A percentile compares a stretch with the other conserved stretches of the same genome.
phyloP scores from a whole-genome alignment of 306 rosid species.

The Sophora flavescens region DNA sequence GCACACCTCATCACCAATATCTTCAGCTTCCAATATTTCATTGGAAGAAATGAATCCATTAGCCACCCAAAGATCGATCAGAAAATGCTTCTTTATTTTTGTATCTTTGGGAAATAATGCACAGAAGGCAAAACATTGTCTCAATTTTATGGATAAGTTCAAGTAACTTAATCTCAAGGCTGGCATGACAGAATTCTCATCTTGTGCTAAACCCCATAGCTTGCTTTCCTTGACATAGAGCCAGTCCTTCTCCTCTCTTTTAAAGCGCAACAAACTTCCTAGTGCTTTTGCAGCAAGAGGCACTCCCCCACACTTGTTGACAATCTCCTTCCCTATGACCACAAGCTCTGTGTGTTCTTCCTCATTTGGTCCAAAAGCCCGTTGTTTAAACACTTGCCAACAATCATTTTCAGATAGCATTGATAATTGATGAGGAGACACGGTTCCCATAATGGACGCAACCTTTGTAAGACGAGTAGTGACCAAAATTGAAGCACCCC shows the following conservation, averaged over 20 bases:
- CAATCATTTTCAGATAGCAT: constrained; percentile 40
- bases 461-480: constrained; percentile 44
- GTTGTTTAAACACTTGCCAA: constrained; percentile 48
- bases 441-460: constrained; percentile 43
- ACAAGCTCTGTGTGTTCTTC: constrained; percentile 14
- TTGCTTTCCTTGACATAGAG: constrained; percentile 1
- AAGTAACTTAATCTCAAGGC: neutral
- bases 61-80: constrained; percentile 27
- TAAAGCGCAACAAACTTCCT: constrained; percentile 26
- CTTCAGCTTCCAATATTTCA: neutral
- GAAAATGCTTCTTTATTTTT: neutral
- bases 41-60: constrained; percentile 1
- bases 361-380: constrained; percentile 28
- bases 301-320: constrained; percentile 9
- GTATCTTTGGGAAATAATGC: constrained; percentile 2
- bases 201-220: constrained; percentile 30
- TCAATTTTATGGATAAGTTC: constrained; percentile 1
- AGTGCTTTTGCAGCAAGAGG: constrained; percentile 37
- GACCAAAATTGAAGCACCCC: constrained; percentile 44
- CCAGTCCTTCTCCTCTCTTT: constrained; percentile 34
- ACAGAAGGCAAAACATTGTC: constrained; percentile 26
- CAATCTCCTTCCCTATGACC: constrained; percentile 1
- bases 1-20: neutral
- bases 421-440: constrained; percentile 17
- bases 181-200: constrained; percentile 31